Evolutionary conservation across 495 filamentous ascomycete species (phyloP), one percentile per base, ranked within the genome.

Genomic region (Neurospora africana): DNA sequence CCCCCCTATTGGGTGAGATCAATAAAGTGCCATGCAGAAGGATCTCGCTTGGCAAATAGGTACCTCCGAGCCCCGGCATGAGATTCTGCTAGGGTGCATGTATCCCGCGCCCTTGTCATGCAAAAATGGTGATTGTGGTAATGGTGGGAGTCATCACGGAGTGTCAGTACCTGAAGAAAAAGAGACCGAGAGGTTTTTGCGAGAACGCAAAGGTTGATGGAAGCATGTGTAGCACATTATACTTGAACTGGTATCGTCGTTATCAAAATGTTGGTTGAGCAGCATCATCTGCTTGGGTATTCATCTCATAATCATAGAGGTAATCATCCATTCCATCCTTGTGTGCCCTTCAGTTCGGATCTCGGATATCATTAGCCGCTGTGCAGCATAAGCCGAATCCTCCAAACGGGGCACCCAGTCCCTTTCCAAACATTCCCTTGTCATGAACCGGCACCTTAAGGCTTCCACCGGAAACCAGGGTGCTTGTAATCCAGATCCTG

Each of bases 401-500:
- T 58, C 23, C 5, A 15, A 7, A 27, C 5, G 10, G n/a, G 21
- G 2, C 47, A 58, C 5, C 11, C 7, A 17, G 1, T 27, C 47
- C 47, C 13, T 30, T 58, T 3, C 23, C 47, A 21, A 9, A 9
- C 47, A 17, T 58, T 13, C 47, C 47, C 2, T 6, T 30, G 4
- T 17, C 17, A 43, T 17, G 17, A 1, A 21, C 17, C 33, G 1
- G 1, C 53, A 70, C 37, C 5, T 76, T 78, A 90, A 73, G 84
- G 86, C 76, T 80, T 84, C 90, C 84, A 90, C 75, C 82, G 85
- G 79, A 91, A 92, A n/a, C 81, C 88, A 8, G 91, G 91, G 76
- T 93, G 89, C 72, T 83, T 85, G 89, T 90, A 93, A 75, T 93
- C 91, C 35, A 93, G 75, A 75, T 90, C 88, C 79, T 91, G 85